Conservation (phyloP, 495 filamentous ascomycete genomes). For the Neurospora hispaniola region DNA sequence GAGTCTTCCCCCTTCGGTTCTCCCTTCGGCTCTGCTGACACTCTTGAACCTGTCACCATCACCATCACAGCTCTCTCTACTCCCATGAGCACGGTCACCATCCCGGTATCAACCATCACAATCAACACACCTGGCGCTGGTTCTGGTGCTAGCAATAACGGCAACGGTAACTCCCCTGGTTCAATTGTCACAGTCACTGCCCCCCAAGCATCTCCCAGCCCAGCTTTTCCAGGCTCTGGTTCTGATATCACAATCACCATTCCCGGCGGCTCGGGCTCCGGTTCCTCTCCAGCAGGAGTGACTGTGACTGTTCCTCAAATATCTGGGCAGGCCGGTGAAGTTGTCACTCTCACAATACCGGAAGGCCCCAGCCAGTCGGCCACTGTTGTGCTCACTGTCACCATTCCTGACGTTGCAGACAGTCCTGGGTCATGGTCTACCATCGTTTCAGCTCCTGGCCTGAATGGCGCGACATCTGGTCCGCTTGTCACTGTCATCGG, state of each 20-base stretch:
- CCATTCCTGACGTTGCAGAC: conserved; percentile 9
- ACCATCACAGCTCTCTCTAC: conserved; percentile 5
- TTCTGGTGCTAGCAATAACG: not conserved
- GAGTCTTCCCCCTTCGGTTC: not conserved
- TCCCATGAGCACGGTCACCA: conserved; percentile 9
- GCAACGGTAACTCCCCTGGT: not conserved
- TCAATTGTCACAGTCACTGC: conserved; percentile 5
- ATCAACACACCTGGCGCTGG: conserved; percentile 2
- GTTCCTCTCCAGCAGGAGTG: not conserved
- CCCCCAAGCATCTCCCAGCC: not conserved
- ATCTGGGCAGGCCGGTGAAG: conserved; percentile 2
- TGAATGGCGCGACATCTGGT: conserved; percentile 1
- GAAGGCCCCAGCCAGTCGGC: conserved; percentile 13
- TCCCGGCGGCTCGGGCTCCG: not conserved
- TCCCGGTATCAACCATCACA: conserved; percentile 14
- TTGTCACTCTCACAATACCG: conserved; percentile 17
- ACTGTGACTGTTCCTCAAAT: conserved; percentile 7
- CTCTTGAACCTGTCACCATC: conserved; percentile 7
- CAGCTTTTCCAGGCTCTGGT: not conserved
- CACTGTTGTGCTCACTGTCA: conserved; percentile 16
- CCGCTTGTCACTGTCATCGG: conserved; percentile 11
- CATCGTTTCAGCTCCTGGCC: conserved; percentile 5
- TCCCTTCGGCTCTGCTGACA: conserved; percentile 13
- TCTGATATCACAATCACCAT: conserved; percentile 6
- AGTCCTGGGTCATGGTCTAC: conserved; percentile 10